A percentile compares a stretch with the other conserved stretches of the same genome.
phyloP scores from a whole-genome alignment of 345 rosid genomes.

The Mercurialis annua region DNA sequence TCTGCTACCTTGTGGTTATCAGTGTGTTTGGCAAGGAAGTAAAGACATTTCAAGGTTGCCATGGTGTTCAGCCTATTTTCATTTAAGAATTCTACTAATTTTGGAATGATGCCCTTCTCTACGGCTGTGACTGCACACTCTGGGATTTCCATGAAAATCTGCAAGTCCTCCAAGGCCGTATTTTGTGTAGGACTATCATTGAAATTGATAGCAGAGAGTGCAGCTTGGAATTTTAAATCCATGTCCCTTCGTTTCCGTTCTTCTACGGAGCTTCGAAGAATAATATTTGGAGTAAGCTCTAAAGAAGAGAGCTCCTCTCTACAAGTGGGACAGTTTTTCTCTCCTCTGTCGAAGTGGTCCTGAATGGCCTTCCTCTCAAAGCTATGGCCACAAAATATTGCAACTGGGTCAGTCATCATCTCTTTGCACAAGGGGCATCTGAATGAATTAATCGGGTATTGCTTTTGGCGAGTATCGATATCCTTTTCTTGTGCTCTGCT shows the following conservation, averaged over 20 bases:
- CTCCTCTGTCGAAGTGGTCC: constrained; percentile 32
- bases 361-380: constrained; percentile 48
- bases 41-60: constrained; percentile 37
- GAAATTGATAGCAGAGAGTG: constrained; percentile 30
- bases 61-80: constrained; percentile 23
- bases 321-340: constrained; percentile 43
- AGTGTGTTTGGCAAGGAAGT: constrained; percentile 35
- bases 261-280: constrained; percentile 40
- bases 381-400: constrained; percentile 46
- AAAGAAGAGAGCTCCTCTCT: constrained; percentile 34
- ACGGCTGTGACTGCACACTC: constrained; percentile 30
- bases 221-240: constrained; percentile 40
- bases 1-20: constrained; percentile 35
- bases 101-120: constrained; percentile 31
- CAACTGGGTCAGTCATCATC: constrained; percentile 51
- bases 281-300: constrained; percentile 41
- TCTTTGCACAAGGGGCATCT: constrained; percentile 42
- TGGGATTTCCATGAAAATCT: constrained; percentile 31
- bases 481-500: constrained; percentile 27
- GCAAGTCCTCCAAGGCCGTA: constrained; percentile 37
- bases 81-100: constrained; percentile 37
- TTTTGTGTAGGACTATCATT: constrained; percentile 28
- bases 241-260: constrained; percentile 44
- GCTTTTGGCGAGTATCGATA: constrained; percentile 13
- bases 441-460: constrained; percentile 34